These are phyloP conservation scores for Trametopsis cervina DNA, from an alignment of 768 basidiomycete genomes.

Conservation along the genomic window DNA sequence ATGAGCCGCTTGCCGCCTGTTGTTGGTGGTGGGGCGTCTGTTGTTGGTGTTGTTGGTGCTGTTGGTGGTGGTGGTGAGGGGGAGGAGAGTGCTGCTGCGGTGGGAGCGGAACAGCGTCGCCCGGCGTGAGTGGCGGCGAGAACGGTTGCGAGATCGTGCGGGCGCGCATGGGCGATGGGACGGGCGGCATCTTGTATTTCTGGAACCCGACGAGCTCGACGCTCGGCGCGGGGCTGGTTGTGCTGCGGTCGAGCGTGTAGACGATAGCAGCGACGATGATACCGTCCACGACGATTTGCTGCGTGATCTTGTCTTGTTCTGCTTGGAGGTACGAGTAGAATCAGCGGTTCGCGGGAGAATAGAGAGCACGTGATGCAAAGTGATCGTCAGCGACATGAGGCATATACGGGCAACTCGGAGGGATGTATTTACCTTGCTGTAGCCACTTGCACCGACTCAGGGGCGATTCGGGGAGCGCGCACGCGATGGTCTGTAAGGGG, in stretches of 20 bases:
- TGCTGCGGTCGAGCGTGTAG: constrained; percentile 65
- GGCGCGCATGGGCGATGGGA: constrained; percentile 23
- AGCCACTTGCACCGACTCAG: constrained; percentile 66
- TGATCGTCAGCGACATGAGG: constrained; percentile 6
- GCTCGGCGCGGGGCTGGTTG: constrained; percentile 42
- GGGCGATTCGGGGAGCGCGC: constrained; percentile 61
- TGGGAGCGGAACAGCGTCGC: constrained; percentile 1
- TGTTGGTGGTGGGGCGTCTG: too few relatives aligned
- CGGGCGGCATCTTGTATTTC: constrained; percentile 25
- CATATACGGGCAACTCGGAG: not conserved
- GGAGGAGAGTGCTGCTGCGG: constrained; percentile 5
- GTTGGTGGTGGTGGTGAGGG: too few relatives aligned
- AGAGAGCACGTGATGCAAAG: constrained; percentile 1
- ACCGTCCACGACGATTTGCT: constrained; percentile 64
- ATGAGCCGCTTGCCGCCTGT: constrained; percentile 12
- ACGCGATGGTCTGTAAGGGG: constrained; percentile 35
- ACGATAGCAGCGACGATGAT: constrained; percentile 55
- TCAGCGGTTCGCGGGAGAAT: too few relatives aligned
- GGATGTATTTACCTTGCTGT: constrained; percentile 47
- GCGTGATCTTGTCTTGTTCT: constrained; percentile 54
- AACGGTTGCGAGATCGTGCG: constrained; percentile 20
- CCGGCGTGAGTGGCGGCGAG: constrained; percentile 8
- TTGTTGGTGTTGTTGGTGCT: too few relatives aligned
- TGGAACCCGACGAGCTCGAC: constrained; percentile 53
- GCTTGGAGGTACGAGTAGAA: constrained; percentile 8